These are phyloP conservation scores for Acidiella bohemica DNA, from an alignment of 495 filamentous ascomycete species.

Conservation along the genomic window DNA sequence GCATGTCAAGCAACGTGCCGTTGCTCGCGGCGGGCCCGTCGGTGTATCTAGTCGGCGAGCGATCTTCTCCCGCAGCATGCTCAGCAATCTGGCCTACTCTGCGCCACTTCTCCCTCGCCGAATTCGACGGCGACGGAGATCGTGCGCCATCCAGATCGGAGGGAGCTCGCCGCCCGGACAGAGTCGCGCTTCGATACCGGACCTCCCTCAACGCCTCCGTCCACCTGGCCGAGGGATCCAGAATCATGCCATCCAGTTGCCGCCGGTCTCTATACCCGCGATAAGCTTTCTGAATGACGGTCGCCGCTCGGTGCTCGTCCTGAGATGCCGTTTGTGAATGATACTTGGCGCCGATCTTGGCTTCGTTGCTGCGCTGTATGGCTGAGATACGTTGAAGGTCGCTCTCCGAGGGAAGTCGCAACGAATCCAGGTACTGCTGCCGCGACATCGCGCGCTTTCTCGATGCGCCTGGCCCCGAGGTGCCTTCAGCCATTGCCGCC, in stretches of 20 bases:
- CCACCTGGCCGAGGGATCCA: conserved; percentile 59
- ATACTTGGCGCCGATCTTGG: conserved; percentile 7
- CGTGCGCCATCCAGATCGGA: not conserved
- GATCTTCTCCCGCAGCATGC: conserved; percentile 44
- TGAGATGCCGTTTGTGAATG: conserved; percentile 10
- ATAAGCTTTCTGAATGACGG: conserved; percentile 50
- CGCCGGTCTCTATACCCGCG: conserved; percentile 55
- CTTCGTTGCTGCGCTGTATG: conserved; percentile 5
- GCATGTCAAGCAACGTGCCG: conserved; percentile 40
- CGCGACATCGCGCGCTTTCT: conserved; percentile 4
- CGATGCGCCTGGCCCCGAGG: not conserved
- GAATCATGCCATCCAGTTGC: conserved; percentile 46
- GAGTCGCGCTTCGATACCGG: conserved; percentile 10
- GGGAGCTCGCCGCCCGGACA: not conserved
- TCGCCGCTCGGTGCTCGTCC: no score
- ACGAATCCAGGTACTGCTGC: conserved; percentile 3
- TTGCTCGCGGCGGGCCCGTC: not conserved
- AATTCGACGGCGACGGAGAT: not conserved
- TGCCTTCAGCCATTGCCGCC: not conserved
- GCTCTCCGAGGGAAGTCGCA: not conserved
- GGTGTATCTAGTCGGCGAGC: not conserved
- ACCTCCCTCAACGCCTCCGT: conserved; percentile 34
- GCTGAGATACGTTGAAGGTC: conserved; percentile 2
- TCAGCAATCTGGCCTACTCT: conserved; percentile 54
- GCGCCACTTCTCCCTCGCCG: conserved; percentile 59